Conservation (phyloP, 75 land plant genomes). For the Cupressus sempervirens region DNA sequence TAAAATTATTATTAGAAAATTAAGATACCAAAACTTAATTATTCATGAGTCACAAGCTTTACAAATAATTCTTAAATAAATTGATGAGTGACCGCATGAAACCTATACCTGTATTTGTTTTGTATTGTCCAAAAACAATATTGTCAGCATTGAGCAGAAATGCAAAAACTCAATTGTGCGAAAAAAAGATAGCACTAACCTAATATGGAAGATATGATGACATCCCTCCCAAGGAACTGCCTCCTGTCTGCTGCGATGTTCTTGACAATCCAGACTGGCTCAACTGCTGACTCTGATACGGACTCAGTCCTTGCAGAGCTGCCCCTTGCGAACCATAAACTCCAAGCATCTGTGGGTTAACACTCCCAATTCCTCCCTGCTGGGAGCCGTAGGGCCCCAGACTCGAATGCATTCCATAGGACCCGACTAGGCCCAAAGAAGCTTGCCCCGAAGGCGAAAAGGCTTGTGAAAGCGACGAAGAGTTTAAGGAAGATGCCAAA, state of each 20-base stretch:
- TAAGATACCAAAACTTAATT: too few species aligned
- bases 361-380: conserved; percentile 19
- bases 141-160: too few species aligned
- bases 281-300: neutral
- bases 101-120: too few species aligned
- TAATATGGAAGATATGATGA: neutral
- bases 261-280: conserved; percentile 1
- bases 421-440: conserved; percentile 18
- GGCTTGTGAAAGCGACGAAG: conserved; percentile 27
- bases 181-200: neutral
- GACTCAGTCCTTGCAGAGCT: neutral
- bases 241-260: neutral
- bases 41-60: too few species aligned
- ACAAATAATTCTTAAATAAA: too few species aligned
- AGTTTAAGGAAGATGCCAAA: conserved; percentile 37
- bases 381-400: conserved; percentile 12
- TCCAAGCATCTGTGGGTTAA: conserved; percentile 30
- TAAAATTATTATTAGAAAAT: too few species aligned
- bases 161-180: neutral
- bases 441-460: conserved; percentile 21
- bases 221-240: conserved; percentile 6
- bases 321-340: conserved; percentile 35
- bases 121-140: too few species aligned
- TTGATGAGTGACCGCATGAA: too few species aligned
- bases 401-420: conserved; percentile 14